Conservation (phyloP, 2,329 filamentous ascomycete species). For the Davidsoniella neocaledoniae region DNA sequence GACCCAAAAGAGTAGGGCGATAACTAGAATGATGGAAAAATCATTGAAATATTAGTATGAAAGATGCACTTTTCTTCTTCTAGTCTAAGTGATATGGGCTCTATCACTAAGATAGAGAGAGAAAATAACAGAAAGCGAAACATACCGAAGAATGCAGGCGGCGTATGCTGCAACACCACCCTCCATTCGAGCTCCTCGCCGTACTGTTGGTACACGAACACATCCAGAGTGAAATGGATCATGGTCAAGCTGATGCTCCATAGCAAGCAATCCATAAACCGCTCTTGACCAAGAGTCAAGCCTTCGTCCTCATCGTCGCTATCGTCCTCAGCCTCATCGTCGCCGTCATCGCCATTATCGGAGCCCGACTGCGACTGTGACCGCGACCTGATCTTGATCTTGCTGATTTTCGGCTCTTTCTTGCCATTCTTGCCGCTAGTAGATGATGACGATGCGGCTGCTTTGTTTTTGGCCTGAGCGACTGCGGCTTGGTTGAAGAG, state of each 20-base stretch:
- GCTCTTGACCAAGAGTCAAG: conserved; percentile 30
- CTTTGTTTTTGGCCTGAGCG: conserved; percentile 17
- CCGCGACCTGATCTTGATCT: conserved; percentile 2
- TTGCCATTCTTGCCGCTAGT: conserved; percentile 16
- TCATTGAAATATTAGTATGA: background rate
- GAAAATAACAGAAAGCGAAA: background rate
- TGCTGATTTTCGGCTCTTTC: conserved; percentile 11
- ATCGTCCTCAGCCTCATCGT: conserved; percentile 18
- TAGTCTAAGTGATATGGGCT: background rate
- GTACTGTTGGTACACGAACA: conserved; percentile 66
- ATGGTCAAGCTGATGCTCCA: conserved; percentile 48
- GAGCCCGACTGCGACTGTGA: conserved; percentile 12
- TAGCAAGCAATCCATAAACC: conserved; percentile 37
- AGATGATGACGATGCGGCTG: conserved; percentile 12
- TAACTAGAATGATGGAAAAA: conserved; percentile 24
- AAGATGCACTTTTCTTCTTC: background rate
- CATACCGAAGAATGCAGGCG: conserved; percentile 22
- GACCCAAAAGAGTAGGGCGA: conserved; percentile 36
- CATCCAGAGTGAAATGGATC: conserved; percentile 63
- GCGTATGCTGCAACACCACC: conserved; percentile 34
- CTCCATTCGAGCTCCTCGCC: conserved; percentile 47
- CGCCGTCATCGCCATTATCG: conserved; percentile 18
- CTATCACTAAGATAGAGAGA: background rate
- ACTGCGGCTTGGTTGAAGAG: conserved; percentile 34
- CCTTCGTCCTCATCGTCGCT: conserved; percentile 19